Percentiles rank a stretch among this genome's conserved stretches.
phyloP scores from a whole-genome alignment of 805 yeast species.

The Candida pini region DNA sequence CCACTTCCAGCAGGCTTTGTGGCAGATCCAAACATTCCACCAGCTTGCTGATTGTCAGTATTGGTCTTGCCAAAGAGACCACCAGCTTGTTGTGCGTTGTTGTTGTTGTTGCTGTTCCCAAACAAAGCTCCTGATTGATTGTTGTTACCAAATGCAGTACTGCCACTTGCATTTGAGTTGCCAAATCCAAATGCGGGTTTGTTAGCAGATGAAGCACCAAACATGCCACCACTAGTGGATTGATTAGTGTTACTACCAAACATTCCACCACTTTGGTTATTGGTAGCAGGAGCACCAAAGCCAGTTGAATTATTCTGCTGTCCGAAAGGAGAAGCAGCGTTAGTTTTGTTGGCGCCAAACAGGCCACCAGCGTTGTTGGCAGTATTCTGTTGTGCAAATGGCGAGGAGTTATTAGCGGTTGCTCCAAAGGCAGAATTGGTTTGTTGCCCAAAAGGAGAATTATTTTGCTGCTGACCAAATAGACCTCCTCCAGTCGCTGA shows the following conservation, averaged over 20 bases:
- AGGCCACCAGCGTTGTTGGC: constrained; percentile 22
- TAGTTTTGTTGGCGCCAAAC: constrained; percentile 27
- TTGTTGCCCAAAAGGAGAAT: constrained; percentile 10
- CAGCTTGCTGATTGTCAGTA: constrained; percentile 16
- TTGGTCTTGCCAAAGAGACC: constrained; percentile 38
- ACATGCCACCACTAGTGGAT: no score
- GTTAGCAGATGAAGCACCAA: no score
- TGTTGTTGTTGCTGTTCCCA: constrained; percentile 25
- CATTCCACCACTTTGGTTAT: constrained; percentile 27
- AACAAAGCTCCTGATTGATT: constrained; percentile 26
- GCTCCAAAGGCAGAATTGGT: no score
- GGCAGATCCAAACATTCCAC: constrained; percentile 25
- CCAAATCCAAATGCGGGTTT: no score
- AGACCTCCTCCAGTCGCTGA: constrained; percentile 20
- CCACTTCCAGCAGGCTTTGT: no score
- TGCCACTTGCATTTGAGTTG: no score
- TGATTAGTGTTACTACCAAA: no score
- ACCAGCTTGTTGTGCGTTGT: constrained; percentile 22
- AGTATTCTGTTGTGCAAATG: constrained; percentile 6
- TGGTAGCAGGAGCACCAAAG: no score
- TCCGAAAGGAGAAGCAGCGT: constrained; percentile 7
- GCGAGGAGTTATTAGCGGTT: no score
- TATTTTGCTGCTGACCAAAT: constrained; percentile 13
- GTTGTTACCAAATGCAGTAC: constrained; percentile 12
- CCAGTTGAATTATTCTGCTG: constrained; percentile 17